Conservation (phyloP, 805 yeast genomes). For the Crinitomyces ghanaensis region DNA sequence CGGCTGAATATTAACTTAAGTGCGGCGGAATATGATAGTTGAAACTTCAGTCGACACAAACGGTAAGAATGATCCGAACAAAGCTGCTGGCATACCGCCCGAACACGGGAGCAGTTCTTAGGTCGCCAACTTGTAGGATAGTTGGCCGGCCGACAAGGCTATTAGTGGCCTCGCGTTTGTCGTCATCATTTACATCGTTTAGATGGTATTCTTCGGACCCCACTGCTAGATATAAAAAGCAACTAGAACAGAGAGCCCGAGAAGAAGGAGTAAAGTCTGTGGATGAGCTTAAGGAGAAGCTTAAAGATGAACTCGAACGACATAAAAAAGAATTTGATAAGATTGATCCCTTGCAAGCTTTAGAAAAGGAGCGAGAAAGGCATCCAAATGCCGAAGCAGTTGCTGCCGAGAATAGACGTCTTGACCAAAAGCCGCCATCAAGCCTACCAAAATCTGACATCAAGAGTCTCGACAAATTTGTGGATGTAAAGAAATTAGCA, state of each 20-base stretch:
- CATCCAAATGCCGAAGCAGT: conserved; percentile 3
- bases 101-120: no score
- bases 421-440: conserved; percentile 24
- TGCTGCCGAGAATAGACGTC: conserved; percentile 18
- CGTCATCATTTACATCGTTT: no score
- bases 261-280: conserved; percentile 35
- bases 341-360: conserved; percentile 49
- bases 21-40: background rate
- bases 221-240: conserved; percentile 30
- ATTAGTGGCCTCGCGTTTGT: no score
- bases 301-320: conserved; percentile 45
- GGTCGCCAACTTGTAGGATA: no score
- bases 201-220: no score
- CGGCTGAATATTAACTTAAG: background rate
- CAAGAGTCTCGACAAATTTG: conserved; percentile 59
- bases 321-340: conserved; percentile 46
- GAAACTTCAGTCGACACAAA: no score
- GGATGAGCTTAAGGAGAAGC: conserved; percentile 47
- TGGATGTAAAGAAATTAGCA: conserved; percentile 55
- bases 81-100: no score
- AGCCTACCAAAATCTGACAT: conserved; percentile 31
- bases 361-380: conserved; percentile 22
- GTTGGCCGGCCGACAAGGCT: no score
- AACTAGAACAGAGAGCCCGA: conserved; percentile 31
- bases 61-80: no score